Base-by-base conservation (phyloP, 1,284 basidiomycete species). In the Ceratobasidium sp. region DNA sequence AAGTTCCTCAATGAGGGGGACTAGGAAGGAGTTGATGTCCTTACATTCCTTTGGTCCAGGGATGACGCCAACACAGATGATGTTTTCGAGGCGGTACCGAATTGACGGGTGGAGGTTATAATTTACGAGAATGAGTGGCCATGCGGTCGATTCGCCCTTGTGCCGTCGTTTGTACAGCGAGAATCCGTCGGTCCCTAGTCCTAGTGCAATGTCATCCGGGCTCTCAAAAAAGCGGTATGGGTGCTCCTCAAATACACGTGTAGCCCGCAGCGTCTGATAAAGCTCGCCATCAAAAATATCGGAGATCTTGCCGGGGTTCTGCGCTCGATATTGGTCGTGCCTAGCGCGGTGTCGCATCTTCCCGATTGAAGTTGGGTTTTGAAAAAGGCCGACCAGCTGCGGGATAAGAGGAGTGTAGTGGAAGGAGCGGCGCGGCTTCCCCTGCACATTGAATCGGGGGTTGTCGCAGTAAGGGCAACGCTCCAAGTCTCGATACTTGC, bases 321-420 rank as follows among this genome's bases (percentile, higher is more conserved):
- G 41, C 2, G 41, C 41, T 44, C 48, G 50, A 3, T 62, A 12
- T 7, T 4, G 16, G n/a, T 81, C 82, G 3, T 78, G 20, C 33
- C 38, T 20, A 10, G n/a, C 1, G 0, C 80, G 80, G 71, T 85
- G 85, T 1, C 48, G 69, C 38, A 84, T 78, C 0, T 74, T 35
- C 5, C 81, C 55, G 14, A 81, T 77, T 64, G 80, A 81, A 0
- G 74, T 20, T 8, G n/a, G 8, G 60, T 80, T 82, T 46, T 79
- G 66, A 57, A 83, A 85, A 23, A 81, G 81, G 1, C 78, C 5
- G 10, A 41, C 84, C 1, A 87, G 68, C 75, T 84, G 83, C 12
- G 85, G 86, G 0, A 83, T 85, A 57, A 87, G 64, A 1, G 83
- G 86, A 6, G 87, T 82, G 0, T 84, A 84, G 33, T 79, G 80